A percentile compares a stretch with the other conserved stretches of the same genome.
phyloP scores from a whole-genome alignment of 495 filamentous ascomycete species.

The Xeromyces bisporus region DNA sequence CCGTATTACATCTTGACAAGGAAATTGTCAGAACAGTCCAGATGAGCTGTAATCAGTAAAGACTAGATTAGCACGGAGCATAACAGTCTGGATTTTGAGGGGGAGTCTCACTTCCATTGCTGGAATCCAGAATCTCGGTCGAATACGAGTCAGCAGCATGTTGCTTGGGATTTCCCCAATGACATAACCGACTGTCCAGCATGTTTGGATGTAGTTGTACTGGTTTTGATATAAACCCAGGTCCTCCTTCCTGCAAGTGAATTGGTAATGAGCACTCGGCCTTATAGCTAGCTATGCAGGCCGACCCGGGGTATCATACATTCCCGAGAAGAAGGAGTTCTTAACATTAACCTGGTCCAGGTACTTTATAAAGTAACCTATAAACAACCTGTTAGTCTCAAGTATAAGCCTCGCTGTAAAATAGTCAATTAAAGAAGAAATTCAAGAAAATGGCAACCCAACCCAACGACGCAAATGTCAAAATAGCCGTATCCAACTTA shows the following conservation, averaged over 20 bases:
- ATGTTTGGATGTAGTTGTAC: slow-evolving; percentile 32
- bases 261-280: slow-evolving; percentile 1
- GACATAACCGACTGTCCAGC: slow-evolving; percentile 47
- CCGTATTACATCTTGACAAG: slow-evolving; percentile 27
- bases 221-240: slow-evolving; percentile 38
- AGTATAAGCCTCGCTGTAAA: no score
- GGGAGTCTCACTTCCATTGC: slow-evolving; percentile 17
- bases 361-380: slow-evolving; percentile 41
- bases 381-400: no score
- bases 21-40: slow-evolving; percentile 39
- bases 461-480: slow-evolving; percentile 38
- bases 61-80: no score
- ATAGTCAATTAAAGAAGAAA: neutral
- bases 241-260: slow-evolving; percentile 39
- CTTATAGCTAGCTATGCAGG: no score
- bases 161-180: slow-evolving; percentile 46
- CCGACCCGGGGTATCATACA: slow-evolving; percentile 19
- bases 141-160: slow-evolving; percentile 36
- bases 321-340: slow-evolving; percentile 35
- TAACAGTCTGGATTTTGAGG: no score
- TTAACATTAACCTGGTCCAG: slow-evolving; percentile 42
- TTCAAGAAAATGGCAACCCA: neutral
- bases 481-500: slow-evolving; percentile 39
- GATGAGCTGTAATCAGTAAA: slow-evolving; percentile 23
- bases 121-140: slow-evolving; percentile 43